Percentiles rank a stretch among this genome's conserved stretches.
These are phyloP conservation scores for Leptosphaerulina australis DNA, from an alignment of 2,329 filamentous ascomycete genomes.

Conservation along the genomic window DNA sequence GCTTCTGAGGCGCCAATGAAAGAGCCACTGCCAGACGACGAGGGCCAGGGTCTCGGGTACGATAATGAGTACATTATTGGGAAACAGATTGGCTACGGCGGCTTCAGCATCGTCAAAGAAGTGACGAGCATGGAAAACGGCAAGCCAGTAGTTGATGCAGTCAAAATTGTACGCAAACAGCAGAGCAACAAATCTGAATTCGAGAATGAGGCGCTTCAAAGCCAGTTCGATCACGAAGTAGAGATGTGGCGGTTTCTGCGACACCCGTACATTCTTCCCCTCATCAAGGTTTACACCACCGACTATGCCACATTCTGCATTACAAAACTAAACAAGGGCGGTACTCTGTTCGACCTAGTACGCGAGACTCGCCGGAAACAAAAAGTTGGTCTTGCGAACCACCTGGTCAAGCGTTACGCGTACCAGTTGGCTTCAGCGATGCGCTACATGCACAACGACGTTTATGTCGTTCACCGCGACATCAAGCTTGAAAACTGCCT, in stretches of 20 bases:
- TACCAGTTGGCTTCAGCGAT: conserved; percentile 69
- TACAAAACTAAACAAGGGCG: conserved; percentile 67
- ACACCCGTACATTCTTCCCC: conserved; percentile 66
- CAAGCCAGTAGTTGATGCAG: conserved; percentile 62
- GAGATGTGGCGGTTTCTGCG: conserved; percentile 69
- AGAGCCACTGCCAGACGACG: conserved; percentile 64
- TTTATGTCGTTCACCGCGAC: conserved; percentile 69
- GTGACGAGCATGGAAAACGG: conserved; percentile 65
- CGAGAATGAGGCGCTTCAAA: conserved; percentile 69
- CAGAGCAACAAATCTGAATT: conserved; percentile 61
- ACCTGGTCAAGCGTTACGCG: conserved; percentile 64
- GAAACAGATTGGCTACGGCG: conserved; percentile 68
- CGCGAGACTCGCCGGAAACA: conserved; percentile 57
- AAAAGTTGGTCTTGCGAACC: conserved; percentile 54
- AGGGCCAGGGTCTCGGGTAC: conserved; percentile 69
- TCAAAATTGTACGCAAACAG: conserved; percentile 70
- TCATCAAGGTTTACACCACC: conserved; percentile 69
- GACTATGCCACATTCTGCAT: conserved; percentile 73
- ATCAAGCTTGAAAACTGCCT: conserved; percentile 74
- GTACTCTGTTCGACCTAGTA: conserved; percentile 68
- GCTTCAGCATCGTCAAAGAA: conserved; percentile 71
- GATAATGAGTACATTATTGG: conserved; percentile 68
- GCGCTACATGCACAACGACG: conserved; percentile 71
- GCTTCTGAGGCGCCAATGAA: conserved; percentile 45
- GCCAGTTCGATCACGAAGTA: conserved; percentile 72